A percentile compares a stretch with the other conserved stretches of the same genome.
Conservation (phyloP, 768 basidiomycete species). For the Amanita fuliginea region DNA sequence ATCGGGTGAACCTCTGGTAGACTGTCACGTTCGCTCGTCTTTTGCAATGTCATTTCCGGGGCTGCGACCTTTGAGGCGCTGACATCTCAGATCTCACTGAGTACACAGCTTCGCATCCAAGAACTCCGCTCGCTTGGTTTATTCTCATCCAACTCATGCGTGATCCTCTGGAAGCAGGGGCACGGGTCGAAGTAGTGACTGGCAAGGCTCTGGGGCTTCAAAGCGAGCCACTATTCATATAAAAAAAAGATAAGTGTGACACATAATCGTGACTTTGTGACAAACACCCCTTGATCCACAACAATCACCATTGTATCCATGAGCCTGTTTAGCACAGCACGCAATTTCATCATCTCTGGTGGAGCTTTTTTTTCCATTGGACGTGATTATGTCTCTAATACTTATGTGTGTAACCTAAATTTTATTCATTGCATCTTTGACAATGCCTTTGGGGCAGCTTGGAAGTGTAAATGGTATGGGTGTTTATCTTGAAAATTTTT, state of each 20-base stretch:
- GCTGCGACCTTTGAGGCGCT: constrained; percentile 30
- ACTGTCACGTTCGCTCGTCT: constrained; percentile 39
- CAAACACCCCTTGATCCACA: too few relatives aligned
- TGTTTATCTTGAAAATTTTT: too few relatives aligned
- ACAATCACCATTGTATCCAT: too few relatives aligned
- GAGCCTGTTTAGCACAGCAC: too few relatives aligned
- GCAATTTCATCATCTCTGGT: too few relatives aligned
- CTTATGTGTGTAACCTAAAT: too few relatives aligned
- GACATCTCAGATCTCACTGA: constrained; percentile 29
- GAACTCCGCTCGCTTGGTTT: constrained; percentile 81
- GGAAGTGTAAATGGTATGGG: too few relatives aligned
- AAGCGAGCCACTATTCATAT: constrained; percentile 67
- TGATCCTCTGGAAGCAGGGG: constrained; percentile 82
- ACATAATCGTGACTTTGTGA: too few relatives aligned
- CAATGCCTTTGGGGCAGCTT: too few relatives aligned
- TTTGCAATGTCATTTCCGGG: constrained; percentile 33
- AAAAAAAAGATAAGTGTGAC: constrained; percentile 36
- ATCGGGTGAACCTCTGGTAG: constrained; percentile 68
- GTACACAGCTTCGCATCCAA: constrained; percentile 52
- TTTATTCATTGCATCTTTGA: too few relatives aligned
- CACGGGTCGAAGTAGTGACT: constrained; percentile 34
- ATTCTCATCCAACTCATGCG: constrained; percentile 95
- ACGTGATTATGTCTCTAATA: too few relatives aligned
- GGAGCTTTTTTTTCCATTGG: too few relatives aligned
- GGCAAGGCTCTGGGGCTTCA: constrained; percentile 48